Evolutionary conservation across 805 yeast genomes (phyloP).

Genomic region (Wickerhamomyces xylosicus): DNA sequence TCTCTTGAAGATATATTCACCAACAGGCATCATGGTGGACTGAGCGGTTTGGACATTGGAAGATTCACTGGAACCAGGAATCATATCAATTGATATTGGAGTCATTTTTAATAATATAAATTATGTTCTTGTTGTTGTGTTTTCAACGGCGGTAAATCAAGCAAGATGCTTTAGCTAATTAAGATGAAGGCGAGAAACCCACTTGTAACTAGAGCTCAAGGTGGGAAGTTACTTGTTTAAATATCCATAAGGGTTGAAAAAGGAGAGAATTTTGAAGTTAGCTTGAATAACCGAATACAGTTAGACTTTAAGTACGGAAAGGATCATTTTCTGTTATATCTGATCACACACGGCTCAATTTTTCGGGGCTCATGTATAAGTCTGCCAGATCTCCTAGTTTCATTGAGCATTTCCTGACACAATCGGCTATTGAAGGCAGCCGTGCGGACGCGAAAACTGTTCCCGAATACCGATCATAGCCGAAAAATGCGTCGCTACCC

Average conservation of each 20-base stretch:
- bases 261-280: too few relatives aligned
- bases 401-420: neutral
- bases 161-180: neutral
- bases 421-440: neutral
- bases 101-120: neutral
- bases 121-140: too few relatives aligned
- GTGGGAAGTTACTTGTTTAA: too few relatives aligned
- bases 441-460: neutral
- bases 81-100: neutral
- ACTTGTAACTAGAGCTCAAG: too few relatives aligned
- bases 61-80: neutral
- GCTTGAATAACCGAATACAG: too few relatives aligned
- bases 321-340: too few relatives aligned
- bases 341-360: neutral
- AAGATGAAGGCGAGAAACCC: too few relatives aligned
- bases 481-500: neutral
- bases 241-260: too few relatives aligned
- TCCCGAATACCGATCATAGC: neutral
- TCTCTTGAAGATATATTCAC: constrained; percentile 56
- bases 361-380: neutral
- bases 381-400: neutral
- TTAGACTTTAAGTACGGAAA: too few relatives aligned
- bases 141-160: too few relatives aligned
- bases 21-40: constrained; percentile 32
- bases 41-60: too few relatives aligned